Conservation (phyloP, 352 stramenopile genomes). For the Phytophthora palmivora region DNA sequence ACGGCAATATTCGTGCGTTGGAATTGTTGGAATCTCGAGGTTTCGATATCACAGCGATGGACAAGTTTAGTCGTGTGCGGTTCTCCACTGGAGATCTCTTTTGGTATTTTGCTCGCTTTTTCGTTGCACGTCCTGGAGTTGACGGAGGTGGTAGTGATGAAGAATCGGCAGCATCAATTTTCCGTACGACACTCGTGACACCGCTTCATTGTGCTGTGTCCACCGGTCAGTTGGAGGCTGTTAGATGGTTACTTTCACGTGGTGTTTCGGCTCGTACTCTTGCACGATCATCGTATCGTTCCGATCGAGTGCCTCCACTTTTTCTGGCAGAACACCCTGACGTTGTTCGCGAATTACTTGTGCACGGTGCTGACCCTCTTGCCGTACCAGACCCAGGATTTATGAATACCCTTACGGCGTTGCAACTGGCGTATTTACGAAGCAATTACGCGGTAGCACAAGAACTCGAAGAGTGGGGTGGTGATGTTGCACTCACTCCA, state of each 20-base stretch:
- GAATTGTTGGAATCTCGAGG: constrained; percentile 60
- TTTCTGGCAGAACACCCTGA: constrained; percentile 78
- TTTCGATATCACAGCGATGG: constrained; percentile 69
- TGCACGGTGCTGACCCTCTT: constrained; percentile 69
- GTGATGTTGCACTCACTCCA: constrained; percentile 80
- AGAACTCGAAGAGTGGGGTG: constrained; percentile 82
- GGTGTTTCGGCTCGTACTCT: constrained; percentile 59
- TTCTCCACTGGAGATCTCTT: constrained; percentile 86
- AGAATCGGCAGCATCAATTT: constrained; percentile 76
- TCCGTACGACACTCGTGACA: constrained; percentile 85
- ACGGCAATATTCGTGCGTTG: constrained; percentile 75
- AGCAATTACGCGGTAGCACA: constrained; percentile 80
- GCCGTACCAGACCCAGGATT: constrained; percentile 75
- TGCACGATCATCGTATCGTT: constrained; percentile 70
- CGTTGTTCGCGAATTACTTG: constrained; percentile 68
- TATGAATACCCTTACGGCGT: constrained; percentile 83
- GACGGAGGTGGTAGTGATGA: constrained; percentile 48
- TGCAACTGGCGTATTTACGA: constrained; percentile 81
- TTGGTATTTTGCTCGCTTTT: constrained; percentile 79
- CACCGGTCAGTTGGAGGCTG: constrained; percentile 68
- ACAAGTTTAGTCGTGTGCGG: constrained; percentile 83
- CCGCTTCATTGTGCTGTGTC: constrained; percentile 83
- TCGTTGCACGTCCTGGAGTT: constrained; percentile 58
- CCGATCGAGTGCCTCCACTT: constrained; percentile 76
- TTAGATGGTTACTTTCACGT: constrained; percentile 73